phyloP scores from a whole-genome alignment of 139 green algal genomes.

The Picochlorum costavermella region DNA sequence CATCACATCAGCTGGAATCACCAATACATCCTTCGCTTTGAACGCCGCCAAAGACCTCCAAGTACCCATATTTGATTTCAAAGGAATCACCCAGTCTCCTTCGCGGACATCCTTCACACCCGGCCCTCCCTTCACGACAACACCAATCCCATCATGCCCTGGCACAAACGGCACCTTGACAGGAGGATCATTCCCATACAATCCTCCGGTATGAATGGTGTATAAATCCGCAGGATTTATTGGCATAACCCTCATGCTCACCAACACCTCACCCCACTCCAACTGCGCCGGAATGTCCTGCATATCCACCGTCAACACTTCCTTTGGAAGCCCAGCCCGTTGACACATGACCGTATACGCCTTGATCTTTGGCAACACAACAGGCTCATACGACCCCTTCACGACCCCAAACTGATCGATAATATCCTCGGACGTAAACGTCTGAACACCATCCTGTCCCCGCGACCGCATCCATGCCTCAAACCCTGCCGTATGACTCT shows the following conservation, averaged over 20 bases:
- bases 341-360: constrained; percentile 47
- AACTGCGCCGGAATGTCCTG: constrained; percentile 49
- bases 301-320: constrained; percentile 35
- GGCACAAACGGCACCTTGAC: constrained; percentile 47
- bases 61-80: constrained; percentile 52
- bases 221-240: constrained; percentile 71
- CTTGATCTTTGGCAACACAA: constrained; percentile 51
- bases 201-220: constrained; percentile 41
- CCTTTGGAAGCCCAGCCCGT: constrained; percentile 15
- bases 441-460: constrained; percentile 26
- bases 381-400: constrained; percentile 57
- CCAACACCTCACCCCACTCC: constrained; percentile 76
- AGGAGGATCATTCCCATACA: constrained; percentile 43
- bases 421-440: constrained; percentile 63
- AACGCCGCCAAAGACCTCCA: constrained; percentile 61
- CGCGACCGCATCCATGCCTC: constrained; percentile 76
- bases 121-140: constrained; percentile 72
- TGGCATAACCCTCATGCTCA: constrained; percentile 49
- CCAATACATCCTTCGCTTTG: constrained; percentile 59
- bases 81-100: constrained; percentile 74
- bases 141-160: constrained; percentile 60
- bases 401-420: constrained; percentile 64
- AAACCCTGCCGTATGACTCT: constrained; percentile 66
- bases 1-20: constrained; percentile 30
- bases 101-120: constrained; percentile 67